Percentiles rank a stretch among this genome's conserved stretches.
Evolutionary conservation across 1,284 basidiomycete species (phyloP).

Genomic region (Ceratobasidium sp.): DNA sequence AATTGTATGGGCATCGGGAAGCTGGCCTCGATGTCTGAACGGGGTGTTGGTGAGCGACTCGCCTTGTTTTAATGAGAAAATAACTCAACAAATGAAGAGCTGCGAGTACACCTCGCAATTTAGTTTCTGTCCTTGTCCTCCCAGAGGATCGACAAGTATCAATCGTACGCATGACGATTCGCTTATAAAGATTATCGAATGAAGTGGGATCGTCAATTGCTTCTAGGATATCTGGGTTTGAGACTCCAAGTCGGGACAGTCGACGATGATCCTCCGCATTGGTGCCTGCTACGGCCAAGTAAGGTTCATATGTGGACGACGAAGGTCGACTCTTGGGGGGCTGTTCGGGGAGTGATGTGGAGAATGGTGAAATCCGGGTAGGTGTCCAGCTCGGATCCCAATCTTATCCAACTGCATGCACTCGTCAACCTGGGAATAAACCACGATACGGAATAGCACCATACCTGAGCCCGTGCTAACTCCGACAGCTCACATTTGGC

Average conservation of each 20-base stretch:
- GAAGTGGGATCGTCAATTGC: slow-evolving; percentile 63
- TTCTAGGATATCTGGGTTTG: slow-evolving; percentile 65
- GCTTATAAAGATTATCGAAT: slow-evolving; percentile 78
- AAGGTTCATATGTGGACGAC: slow-evolving; percentile 16
- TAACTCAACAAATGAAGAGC: slow-evolving; percentile 79
- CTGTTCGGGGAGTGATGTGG: slow-evolving; percentile 50
- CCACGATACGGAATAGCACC: slow-evolving; percentile 38
- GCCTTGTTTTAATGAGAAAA: slow-evolving; percentile 36
- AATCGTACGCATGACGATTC: slow-evolving; percentile 78
- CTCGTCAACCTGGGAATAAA: background rate
- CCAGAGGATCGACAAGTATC: slow-evolving; percentile 81
- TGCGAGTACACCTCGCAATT: slow-evolving; percentile 82
- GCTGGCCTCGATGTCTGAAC: slow-evolving; percentile 67
- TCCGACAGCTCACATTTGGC: slow-evolving; percentile 84
- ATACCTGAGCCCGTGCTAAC: slow-evolving; percentile 79
- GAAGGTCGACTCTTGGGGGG: slow-evolving; percentile 20
- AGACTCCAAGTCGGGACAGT: slow-evolving; percentile 41
- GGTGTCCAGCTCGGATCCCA: slow-evolving; percentile 72
- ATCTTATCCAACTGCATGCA: slow-evolving; percentile 75
- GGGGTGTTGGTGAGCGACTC: slow-evolving; percentile 39
- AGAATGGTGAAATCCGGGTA: slow-evolving; percentile 79
- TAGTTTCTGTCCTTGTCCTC: slow-evolving; percentile 81
- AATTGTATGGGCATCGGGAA: slow-evolving; percentile 66
- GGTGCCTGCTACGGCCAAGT: background rate
- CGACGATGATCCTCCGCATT: slow-evolving; percentile 39